These are phyloP conservation scores for Ochromonas danica DNA, from an alignment of 108 stramenopile genomes.

Conservation along the genomic window DNA sequence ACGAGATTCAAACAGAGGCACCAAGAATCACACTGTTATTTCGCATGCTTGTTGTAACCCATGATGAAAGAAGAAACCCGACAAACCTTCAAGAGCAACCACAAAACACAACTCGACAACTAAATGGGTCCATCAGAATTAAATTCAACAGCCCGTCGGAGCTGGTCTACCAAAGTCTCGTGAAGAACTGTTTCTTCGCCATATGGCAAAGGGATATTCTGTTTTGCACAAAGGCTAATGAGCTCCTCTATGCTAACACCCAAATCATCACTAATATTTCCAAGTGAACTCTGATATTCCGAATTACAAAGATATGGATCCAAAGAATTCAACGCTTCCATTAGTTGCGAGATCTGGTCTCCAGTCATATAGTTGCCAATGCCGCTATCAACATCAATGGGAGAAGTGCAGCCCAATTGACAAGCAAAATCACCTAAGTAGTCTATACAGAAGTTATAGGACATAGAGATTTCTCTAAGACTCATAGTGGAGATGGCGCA, in stretches of 20 bases:
- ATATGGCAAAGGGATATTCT: not conserved
- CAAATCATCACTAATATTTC: not conserved
- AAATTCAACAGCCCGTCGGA: too few species aligned
- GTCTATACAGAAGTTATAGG: not conserved
- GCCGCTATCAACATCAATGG: not conserved
- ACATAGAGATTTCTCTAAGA: not conserved
- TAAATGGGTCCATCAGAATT: too few species aligned
- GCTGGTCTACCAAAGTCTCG: not conserved
- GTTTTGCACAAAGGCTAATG: not conserved
- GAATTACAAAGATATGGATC: not conserved
- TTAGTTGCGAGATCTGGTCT: not conserved
- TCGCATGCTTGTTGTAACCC: too few species aligned
- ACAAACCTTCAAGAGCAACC: too few species aligned
- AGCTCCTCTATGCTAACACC: not conserved
- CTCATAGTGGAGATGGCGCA: not conserved
- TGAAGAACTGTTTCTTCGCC: not conserved
- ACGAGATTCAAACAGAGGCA: too few species aligned
- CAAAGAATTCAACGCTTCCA: not conserved
- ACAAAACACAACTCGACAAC: too few species aligned
- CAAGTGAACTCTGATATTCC: not conserved
- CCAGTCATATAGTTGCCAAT: not conserved
- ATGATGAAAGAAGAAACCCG: too few species aligned
- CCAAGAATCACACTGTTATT: too few species aligned
- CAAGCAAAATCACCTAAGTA: conserved; percentile 8
- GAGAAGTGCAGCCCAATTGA: not conserved